Conservation (phyloP, 2,329 filamentous ascomycete genomes). For the Arthrobotrys iridis region DNA sequence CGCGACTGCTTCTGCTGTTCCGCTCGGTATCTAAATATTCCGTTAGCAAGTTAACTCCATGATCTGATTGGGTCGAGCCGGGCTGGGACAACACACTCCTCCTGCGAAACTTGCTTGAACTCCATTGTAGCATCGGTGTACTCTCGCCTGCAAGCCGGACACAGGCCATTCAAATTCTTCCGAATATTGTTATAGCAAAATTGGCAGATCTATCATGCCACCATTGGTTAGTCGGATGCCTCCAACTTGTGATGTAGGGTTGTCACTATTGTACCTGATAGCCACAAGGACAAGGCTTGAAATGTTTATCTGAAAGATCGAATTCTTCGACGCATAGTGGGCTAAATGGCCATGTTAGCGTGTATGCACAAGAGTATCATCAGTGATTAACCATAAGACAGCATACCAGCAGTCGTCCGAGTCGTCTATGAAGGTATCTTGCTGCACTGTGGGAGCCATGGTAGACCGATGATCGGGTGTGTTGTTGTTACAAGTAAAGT, state of each 20-base stretch:
- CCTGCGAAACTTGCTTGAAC: constrained; percentile 91
- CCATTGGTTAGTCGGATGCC: background rate
- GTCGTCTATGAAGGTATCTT: constrained; percentile 77
- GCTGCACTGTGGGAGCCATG: constrained; percentile 69
- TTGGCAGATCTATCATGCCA: constrained; percentile 81
- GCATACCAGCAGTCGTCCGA: constrained; percentile 75
- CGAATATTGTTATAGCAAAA: constrained; percentile 99
- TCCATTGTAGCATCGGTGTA: constrained; percentile 98
- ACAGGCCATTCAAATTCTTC: constrained; percentile 95
- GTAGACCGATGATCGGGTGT: constrained; percentile 16
- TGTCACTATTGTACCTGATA: constrained; percentile 77
- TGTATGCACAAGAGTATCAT: constrained; percentile 1
- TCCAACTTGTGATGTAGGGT: constrained; percentile 49
- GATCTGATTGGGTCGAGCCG: background rate
- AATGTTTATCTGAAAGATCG: constrained; percentile 96
- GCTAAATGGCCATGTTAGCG: constrained; percentile 66
- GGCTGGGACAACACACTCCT: constrained; percentile 76
- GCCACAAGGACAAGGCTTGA: constrained; percentile 94
- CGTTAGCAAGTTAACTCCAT: background rate
- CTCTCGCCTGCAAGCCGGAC: constrained; percentile 92
- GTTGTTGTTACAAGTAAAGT: background rate
- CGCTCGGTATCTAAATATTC: constrained; percentile 64
- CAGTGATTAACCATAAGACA: background rate
- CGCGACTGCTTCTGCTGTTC: constrained; percentile 76
- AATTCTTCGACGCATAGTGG: constrained; percentile 99